phyloP scores from a whole-genome alignment of 805 yeast genomes.

The Hanseniaspora hatyaiensis region DNA sequence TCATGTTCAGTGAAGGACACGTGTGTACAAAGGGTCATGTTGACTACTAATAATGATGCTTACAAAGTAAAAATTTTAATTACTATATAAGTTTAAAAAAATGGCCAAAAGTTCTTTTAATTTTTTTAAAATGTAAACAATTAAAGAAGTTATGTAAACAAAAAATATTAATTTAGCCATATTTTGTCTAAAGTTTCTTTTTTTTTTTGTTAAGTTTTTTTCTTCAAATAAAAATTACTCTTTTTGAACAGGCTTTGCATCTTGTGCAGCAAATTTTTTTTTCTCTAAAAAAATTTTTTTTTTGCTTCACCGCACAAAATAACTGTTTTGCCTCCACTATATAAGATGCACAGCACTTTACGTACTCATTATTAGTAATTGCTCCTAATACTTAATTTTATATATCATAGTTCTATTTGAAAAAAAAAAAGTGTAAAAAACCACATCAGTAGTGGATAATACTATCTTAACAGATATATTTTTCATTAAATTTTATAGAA shows the following conservation, averaged over 20 bases:
- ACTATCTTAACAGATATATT: constrained; percentile 32
- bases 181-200: background rate
- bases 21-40: too few relatives aligned
- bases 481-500: constrained; percentile 31
- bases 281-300: background rate
- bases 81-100: too few relatives aligned
- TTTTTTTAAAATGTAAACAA: too few relatives aligned
- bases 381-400: background rate
- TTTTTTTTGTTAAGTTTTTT: background rate
- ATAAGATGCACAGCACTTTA: too few relatives aligned
- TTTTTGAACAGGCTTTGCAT: background rate
- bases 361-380: too few relatives aligned
- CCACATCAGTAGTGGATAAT: constrained; percentile 35
- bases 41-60: too few relatives aligned
- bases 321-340: too few relatives aligned
- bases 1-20: too few relatives aligned
- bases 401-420: constrained; percentile 9
- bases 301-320: background rate
- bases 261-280: background rate
- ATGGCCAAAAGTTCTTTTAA: too few relatives aligned
- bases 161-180: too few relatives aligned
- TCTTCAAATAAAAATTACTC: background rate
- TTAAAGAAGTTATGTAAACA: too few relatives aligned
- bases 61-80: too few relatives aligned
- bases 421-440: constrained; percentile 18